Percentiles rank a stretch among this genome's conserved stretches.
phyloP scores from a whole-genome alignment of 148 eudicot genomes.

The Camellia japonica region DNA sequence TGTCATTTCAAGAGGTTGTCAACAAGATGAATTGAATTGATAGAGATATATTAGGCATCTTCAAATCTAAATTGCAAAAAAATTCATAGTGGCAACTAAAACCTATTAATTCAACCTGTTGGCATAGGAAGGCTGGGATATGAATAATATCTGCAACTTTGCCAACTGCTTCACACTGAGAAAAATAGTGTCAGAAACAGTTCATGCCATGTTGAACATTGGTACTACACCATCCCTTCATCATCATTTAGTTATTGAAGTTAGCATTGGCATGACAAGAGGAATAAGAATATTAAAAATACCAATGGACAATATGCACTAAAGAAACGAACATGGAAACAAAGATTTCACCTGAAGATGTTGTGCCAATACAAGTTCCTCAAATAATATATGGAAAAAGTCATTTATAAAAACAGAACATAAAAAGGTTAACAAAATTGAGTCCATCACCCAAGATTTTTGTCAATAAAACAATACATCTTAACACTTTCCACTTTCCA shows the following conservation, averaged over 20 bases:
- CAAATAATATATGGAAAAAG: not conserved
- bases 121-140: conserved; percentile 95
- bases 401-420: not conserved
- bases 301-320: not conserved
- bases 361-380: not conserved
- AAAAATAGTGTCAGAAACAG: conserved; percentile 13
- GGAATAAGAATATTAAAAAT: not conserved
- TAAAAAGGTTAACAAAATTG: not conserved
- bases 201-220: conserved; percentile 4
- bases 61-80: not conserved
- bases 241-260: not conserved
- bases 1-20: conserved; percentile 25
- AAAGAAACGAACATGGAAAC: not conserved
- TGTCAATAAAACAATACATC: not conserved
- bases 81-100: not conserved
- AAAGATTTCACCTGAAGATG: not conserved
- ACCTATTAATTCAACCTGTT: conserved; percentile 47
- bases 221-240: not conserved
- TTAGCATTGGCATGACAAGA: not conserved
- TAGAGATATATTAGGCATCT: not conserved
- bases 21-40: conserved; percentile 2
- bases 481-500: not conserved
- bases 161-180: conserved; percentile 91
- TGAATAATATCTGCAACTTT: conserved; percentile 92
- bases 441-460: not conserved